Base-by-base conservation (phyloP, 2,329 filamentous ascomycete species). In the Beauveria sp. region DNA sequence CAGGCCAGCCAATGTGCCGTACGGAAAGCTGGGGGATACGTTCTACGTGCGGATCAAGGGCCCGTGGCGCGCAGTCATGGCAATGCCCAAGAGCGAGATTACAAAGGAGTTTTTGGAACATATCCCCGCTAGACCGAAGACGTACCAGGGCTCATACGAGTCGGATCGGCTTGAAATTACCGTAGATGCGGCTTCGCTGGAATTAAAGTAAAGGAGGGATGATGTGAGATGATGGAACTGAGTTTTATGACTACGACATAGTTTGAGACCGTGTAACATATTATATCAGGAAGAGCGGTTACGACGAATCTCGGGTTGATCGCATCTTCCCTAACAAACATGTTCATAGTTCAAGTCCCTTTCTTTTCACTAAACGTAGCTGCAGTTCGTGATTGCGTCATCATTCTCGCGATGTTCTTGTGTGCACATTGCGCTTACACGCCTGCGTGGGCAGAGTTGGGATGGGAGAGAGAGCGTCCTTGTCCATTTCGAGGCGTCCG, bases 1-100 rank as follows among this genome's bases (percentile, higher is more conserved):
- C 30, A 66, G 65, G 48, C 69, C 67, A 20, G 69, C 69, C 24
- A 61, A 71, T 18, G 68, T 76, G 48, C 71, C 74, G 18, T 55
- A 70, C 44, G 70, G 69, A n/a, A 66, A 68, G 64, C 68, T 77
- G 64, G 67, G 67, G 24, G 55, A 61, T 8, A 69, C 64, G 57
- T 67, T 69, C 7, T 70, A 63, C 28, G 72, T 75, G 20, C 63
- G 67, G 59, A 69, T 71, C 57, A 66, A 68, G 56, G 75, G 75
- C 5, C 62, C 65, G 53, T 77, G 75, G 75, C 70, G 67, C 65
- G 66, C 67, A 18, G 74, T 76, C 14, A 76, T 74, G 73, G 66
- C 66, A 7, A 61, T 63, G 48, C 18, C 62, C 16, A 65, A 63
- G 61, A 62, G 56, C 65, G 66, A 65, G 48, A 44, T 68, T 16